A percentile compares a stretch with the other conserved stretches of the same genome.
These are phyloP conservation scores for Talaromyces proteolyticus DNA, from an alignment of 495 filamentous ascomycete genomes.

Conservation along the genomic window DNA sequence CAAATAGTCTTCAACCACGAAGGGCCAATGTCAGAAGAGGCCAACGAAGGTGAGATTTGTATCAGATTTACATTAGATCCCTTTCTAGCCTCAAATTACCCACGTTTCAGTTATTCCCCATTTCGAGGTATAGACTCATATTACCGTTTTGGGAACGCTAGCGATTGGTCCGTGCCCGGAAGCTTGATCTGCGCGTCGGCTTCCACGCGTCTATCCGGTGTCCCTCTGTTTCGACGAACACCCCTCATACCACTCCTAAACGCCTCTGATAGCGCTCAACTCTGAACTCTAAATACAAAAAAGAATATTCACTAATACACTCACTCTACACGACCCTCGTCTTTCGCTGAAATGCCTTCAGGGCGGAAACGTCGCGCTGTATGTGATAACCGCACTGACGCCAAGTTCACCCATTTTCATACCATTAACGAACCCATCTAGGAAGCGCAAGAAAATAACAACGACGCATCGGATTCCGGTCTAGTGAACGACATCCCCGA, in stretches of 20 bases:
- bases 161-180: background rate
- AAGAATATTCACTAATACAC: too few species aligned
- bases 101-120: background rate
- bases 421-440: background rate
- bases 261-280: too few species aligned
- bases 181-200: background rate
- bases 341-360: conserved; percentile 31
- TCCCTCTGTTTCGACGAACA: background rate
- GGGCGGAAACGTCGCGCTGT: conserved; percentile 34
- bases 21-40: too few species aligned
- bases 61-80: too few species aligned
- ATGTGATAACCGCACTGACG: conserved; percentile 9
- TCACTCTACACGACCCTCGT: too few species aligned
- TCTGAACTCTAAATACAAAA: too few species aligned
- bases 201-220: background rate
- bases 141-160: background rate
- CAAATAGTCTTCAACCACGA: too few species aligned
- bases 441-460: conserved; percentile 5
- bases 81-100: too few species aligned
- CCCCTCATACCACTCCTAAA: background rate
- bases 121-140: background rate
- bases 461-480: background rate
- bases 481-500: background rate
- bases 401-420: too few species aligned
- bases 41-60: too few species aligned